Percentiles rank a stretch among this genome's conserved stretches.
These are phyloP conservation scores for Huntiella omanensis DNA, from an alignment of 2,329 filamentous ascomycete genomes.

Conservation along the genomic window DNA sequence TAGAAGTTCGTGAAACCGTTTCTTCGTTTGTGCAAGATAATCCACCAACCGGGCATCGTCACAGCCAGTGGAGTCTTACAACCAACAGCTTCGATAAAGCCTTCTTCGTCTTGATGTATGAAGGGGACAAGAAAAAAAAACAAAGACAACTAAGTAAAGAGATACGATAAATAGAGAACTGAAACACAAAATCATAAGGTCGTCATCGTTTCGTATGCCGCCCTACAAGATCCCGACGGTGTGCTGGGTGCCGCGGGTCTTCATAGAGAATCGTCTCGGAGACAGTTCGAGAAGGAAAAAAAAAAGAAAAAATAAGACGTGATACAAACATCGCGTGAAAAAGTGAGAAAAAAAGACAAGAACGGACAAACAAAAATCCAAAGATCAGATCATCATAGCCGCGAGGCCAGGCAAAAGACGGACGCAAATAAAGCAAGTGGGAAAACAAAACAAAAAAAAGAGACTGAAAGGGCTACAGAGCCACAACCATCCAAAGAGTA, in stretches of 20 bases:
- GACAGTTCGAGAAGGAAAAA: constrained; percentile 9
- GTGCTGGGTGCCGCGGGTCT: not conserved
- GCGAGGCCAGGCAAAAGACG: not conserved
- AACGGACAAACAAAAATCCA: constrained; percentile 1
- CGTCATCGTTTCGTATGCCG: constrained; percentile 9
- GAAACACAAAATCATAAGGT: constrained; percentile 11
- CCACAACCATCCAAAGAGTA: not conserved
- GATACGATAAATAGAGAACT: constrained; percentile 11
- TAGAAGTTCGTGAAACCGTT: constrained; percentile 5
- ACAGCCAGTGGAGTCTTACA: not conserved
- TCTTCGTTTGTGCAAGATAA: constrained; percentile 1
- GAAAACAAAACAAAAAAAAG: constrained; percentile 2
- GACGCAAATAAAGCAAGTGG: not conserved
- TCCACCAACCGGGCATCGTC: constrained; percentile 1
- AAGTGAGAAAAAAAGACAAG: not conserved
- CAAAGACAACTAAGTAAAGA: constrained; percentile 12
- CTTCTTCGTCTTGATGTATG: constrained; percentile 9
- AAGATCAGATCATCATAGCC: constrained; percentile 5
- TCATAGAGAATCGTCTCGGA: constrained; percentile 2
- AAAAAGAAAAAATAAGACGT: constrained; percentile 7
- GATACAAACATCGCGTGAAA: constrained; percentile 1
- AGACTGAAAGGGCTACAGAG: not conserved
- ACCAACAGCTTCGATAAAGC: constrained; percentile 2
- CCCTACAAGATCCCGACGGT: not conserved
- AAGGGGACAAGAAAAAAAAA: constrained; percentile 13